Evolutionary conservation across 2,329 filamentous ascomycete species (phyloP), one percentile per base, ranked within the genome.

Genomic region (Alternaria ethzedia): DNA sequence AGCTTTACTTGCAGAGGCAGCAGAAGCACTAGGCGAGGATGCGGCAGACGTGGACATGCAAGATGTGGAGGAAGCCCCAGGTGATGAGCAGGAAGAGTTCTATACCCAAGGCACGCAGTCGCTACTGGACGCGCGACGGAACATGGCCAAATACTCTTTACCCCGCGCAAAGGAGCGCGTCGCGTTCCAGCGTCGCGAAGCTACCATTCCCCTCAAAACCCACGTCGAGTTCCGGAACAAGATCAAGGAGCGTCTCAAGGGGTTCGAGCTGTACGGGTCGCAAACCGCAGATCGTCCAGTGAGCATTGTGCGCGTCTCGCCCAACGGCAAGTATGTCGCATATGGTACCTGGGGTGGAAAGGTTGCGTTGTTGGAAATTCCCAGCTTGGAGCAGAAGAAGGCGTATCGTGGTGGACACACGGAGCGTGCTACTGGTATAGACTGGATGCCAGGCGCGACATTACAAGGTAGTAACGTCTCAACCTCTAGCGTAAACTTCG

Each of bases 311-410:
- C 89, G 96, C 60, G 94, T 99, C 81, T 90, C 95, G 8, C 96
- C 96, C 1, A 91, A 92, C 73, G 92, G 93, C 15, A 86, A 95
- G 77, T 85, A 91, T 10, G 87, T 98, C 36, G 96, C 95, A 4
- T 92, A 93, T 3, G 96, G 96, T 43, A 97, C 96, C 75, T 98
- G 94, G 93, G 92, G 90, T 55, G 96, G 96, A 56, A 91, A 92
- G 54, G 90, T 99, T 68, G 95, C 94, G 73, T 82, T 99, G 61
- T 87, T 98, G 63, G 89, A 91, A 61, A 90, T 97, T 20, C 95
- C 94, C 3, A 91, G 90, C 70, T 83, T 99, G 66, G 89, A 94
- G 51, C 90, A 92, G 70, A 94, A 90, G 76, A 87, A 86, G 72
- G 89, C 88, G 5, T 84, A 96, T 65, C 88, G 94, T 49, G 76